phyloP scores from a whole-genome alignment of 139 green algal species.

The Chlorella sp. region DNA sequence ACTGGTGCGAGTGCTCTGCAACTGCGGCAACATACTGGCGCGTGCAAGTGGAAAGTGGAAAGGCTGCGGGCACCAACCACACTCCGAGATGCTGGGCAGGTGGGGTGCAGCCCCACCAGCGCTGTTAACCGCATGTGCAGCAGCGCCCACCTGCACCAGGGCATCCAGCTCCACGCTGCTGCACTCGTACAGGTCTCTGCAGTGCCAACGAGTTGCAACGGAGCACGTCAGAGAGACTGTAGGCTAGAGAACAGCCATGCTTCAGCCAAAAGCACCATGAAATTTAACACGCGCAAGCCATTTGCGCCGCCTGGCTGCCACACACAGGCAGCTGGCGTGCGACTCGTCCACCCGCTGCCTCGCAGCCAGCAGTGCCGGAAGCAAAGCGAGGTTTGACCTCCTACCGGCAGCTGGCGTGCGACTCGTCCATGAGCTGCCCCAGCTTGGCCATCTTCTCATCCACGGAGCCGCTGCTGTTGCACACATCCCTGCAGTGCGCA shows the following conservation, averaged over 20 bases:
- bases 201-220: not conserved
- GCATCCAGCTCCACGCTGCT: constrained; percentile 92
- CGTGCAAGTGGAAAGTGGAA: no score
- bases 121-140: no score
- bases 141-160: constrained; percentile 67
- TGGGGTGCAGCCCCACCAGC: no score
- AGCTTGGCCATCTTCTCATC: constrained; percentile 69
- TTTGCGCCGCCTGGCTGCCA: no score
- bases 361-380: not conserved
- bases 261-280: no score
- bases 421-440: constrained; percentile 88
- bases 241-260: no score
- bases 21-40: no score
- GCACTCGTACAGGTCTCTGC: constrained; percentile 89
- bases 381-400: no score
- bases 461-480: constrained; percentile 37
- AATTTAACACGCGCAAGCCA: no score
- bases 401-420: constrained; percentile 81
- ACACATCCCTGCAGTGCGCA: constrained; percentile 59
- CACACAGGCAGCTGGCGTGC: no score
- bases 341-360: not conserved
- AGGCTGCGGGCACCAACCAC: not conserved
- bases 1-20: not conserved
- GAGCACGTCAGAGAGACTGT: no score
- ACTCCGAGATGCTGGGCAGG: no score